These are phyloP conservation scores for Globisporangium nodosum DNA, from an alignment of 352 stramenopile species.

Conservation along the genomic window DNA sequence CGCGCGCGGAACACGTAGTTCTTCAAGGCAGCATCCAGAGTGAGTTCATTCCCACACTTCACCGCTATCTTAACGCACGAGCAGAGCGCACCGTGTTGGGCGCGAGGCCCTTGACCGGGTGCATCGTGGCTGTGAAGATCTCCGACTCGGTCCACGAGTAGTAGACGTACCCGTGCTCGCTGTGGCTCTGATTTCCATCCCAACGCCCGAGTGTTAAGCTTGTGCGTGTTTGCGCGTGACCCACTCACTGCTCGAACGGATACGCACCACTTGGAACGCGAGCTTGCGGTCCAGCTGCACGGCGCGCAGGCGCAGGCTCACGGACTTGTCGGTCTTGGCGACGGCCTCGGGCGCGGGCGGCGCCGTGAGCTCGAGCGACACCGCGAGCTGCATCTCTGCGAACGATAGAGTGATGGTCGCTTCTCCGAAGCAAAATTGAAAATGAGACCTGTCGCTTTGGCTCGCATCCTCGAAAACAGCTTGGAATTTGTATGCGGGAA, in stretches of 20 bases:
- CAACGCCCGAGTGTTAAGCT: too few species aligned
- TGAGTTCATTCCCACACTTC: neutral
- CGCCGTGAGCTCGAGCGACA: constrained; percentile 58
- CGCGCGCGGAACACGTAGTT: constrained; percentile 79
- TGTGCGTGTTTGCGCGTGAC: too few species aligned
- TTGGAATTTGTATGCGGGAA: too few species aligned
- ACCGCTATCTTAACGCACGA: too few species aligned
- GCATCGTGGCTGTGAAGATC: constrained; percentile 45
- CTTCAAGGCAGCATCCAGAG: constrained; percentile 13
- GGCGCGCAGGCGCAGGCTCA: constrained; percentile 48
- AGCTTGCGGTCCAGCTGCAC: constrained; percentile 35
- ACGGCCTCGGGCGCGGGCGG: constrained; percentile 54
- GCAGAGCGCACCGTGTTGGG: constrained; percentile 49
- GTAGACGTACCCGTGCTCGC: constrained; percentile 83
- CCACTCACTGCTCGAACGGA: too few species aligned
- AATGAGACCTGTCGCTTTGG: neutral
- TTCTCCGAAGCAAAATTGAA: neutral
- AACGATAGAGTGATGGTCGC: too few species aligned
- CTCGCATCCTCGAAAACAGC: too few species aligned
- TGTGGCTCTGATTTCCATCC: constrained; percentile 40
- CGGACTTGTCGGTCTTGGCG: constrained; percentile 69
- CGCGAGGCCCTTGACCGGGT: constrained; percentile 60
- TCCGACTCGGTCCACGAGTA: constrained; percentile 83
- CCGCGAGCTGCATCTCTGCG: constrained; percentile 30
- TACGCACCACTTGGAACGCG: constrained; percentile 52